phyloP scores from a whole-genome alignment of 495 filamentous ascomycete genomes.

The Penicillium taxi region DNA sequence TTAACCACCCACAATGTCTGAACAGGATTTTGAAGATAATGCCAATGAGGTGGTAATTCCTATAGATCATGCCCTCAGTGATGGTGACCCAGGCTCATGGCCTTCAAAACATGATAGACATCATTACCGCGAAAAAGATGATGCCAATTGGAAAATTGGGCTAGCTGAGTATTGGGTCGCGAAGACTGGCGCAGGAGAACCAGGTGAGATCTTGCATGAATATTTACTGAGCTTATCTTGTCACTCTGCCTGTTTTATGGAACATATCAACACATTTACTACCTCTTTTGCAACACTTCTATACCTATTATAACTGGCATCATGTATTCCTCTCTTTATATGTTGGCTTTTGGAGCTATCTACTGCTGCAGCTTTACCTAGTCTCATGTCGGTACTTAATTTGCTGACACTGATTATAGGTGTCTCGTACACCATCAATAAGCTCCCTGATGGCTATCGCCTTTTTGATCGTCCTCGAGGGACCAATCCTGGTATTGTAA shows the following conservation, averaged over 20 bases:
- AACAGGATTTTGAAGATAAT: constrained; percentile 7
- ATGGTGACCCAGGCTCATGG: constrained; percentile 29
- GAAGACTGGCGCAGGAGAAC: constrained; percentile 21
- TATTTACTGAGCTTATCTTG: constrained; percentile 1
- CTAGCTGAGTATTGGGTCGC: constrained; percentile 35
- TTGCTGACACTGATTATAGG: constrained; percentile 21
- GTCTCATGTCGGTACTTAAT: not conserved
- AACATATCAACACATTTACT: not conserved
- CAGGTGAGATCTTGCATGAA: constrained; percentile 22
- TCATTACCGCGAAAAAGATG: constrained; percentile 15
- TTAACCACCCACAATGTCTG: constrained; percentile 1
- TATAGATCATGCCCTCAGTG: constrained; percentile 22
- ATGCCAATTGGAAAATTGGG: constrained; percentile 20
- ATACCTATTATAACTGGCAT: not conserved
- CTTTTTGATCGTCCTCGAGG: constrained; percentile 39
- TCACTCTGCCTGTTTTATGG: too few relatives aligned
- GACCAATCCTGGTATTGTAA: constrained; percentile 29
- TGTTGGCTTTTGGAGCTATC: not conserved
- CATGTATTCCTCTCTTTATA: not conserved
- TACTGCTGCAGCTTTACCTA: not conserved
- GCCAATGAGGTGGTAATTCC: constrained; percentile 24
- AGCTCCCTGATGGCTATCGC: constrained; percentile 48
- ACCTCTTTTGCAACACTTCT: not conserved
- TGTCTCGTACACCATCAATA: constrained; percentile 42
- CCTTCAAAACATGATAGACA: constrained; percentile 15